A percentile compares a stretch with the other conserved stretches of the same genome.
Conservation (phyloP, 495 filamentous ascomycete species). For the Copromyces sp. region DNA sequence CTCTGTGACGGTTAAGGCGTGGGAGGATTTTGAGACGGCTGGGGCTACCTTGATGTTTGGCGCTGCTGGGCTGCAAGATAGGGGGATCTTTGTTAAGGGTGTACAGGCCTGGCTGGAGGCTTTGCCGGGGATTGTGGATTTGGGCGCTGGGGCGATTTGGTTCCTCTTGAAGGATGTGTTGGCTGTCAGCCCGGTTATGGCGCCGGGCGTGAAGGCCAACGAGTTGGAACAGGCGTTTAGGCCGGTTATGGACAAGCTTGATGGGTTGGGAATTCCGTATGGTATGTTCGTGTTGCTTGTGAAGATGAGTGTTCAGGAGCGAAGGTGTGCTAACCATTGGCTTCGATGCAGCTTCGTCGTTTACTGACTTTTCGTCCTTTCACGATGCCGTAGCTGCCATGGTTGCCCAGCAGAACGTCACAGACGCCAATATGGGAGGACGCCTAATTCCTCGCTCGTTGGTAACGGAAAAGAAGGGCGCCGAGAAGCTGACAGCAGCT, state of each 20-base stretch:
- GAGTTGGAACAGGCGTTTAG: background rate
- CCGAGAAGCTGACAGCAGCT: background rate
- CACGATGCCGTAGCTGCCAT: background rate
- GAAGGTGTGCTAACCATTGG: background rate
- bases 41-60: conserved; percentile 14
- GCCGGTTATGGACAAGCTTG: background rate
- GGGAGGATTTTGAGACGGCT: conserved; percentile 16
- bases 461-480: background rate
- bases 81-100: background rate
- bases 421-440: background rate
- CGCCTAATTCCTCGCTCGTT: background rate
- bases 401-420: background rate
- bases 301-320: too few species aligned
- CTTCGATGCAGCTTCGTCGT: background rate
- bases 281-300: background rate
- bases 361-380: background rate
- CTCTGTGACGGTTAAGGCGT: conserved; percentile 32
- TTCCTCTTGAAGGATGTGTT: background rate
- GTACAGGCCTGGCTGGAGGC: background rate
- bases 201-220: background rate
- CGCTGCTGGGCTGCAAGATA: conserved; percentile 3
- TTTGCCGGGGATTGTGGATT: background rate
- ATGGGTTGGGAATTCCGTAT: background rate
- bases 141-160: background rate
- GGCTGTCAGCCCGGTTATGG: background rate